A percentile compares a stretch with the other conserved stretches of the same genome.
Conservation (phyloP, 2,329 filamentous ascomycete species). For the Ascomycota sp. region DNA sequence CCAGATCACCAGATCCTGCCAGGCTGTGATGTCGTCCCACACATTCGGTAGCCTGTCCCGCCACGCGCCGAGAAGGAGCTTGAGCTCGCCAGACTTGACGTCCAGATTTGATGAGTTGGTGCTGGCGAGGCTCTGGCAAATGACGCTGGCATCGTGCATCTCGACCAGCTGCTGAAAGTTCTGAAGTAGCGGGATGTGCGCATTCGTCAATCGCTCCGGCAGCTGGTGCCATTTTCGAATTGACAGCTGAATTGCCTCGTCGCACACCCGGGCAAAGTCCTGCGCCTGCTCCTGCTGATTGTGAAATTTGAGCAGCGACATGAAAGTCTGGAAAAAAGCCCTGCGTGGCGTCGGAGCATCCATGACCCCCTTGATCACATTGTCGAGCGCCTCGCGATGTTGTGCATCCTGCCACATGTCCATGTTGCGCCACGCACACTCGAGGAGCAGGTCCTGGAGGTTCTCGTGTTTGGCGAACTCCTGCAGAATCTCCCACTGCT, state of each 20-base stretch:
- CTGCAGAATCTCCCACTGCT: constrained; percentile 95
- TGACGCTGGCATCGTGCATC: constrained; percentile 90
- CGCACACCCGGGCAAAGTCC: constrained; percentile 79
- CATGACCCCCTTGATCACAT: constrained; percentile 89
- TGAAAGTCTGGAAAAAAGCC: constrained; percentile 96
- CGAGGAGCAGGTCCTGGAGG: constrained; percentile 83
- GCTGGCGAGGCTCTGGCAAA: constrained; percentile 72
- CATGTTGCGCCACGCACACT: constrained; percentile 87
- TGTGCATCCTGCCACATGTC: constrained; percentile 84
- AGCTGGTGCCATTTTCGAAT: constrained; percentile 98
- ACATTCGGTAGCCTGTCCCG: constrained; percentile 87
- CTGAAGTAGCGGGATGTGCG: constrained; percentile 84
- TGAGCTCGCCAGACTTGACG: constrained; percentile 85
- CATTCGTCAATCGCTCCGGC: constrained; percentile 81
- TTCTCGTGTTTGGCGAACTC: constrained; percentile 99
- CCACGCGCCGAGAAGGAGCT: constrained; percentile 85
- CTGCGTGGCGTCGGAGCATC: constrained; percentile 87
- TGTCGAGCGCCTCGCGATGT: constrained; percentile 75
- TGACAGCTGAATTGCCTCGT: constrained; percentile 91
- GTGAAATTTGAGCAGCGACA: constrained; percentile 86
- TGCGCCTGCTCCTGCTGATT: constrained; percentile 59
- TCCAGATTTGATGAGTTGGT: constrained; percentile 78
- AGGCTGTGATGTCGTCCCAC: constrained; percentile 98
- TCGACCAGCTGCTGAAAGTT: constrained; percentile 98
- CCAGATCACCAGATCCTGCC: constrained; percentile 99